A percentile compares a stretch with the other conserved stretches of the same genome.
phyloP scores from a whole-genome alignment of 495 filamentous ascomycete genomes.

The Sordaria brevicollis region DNA sequence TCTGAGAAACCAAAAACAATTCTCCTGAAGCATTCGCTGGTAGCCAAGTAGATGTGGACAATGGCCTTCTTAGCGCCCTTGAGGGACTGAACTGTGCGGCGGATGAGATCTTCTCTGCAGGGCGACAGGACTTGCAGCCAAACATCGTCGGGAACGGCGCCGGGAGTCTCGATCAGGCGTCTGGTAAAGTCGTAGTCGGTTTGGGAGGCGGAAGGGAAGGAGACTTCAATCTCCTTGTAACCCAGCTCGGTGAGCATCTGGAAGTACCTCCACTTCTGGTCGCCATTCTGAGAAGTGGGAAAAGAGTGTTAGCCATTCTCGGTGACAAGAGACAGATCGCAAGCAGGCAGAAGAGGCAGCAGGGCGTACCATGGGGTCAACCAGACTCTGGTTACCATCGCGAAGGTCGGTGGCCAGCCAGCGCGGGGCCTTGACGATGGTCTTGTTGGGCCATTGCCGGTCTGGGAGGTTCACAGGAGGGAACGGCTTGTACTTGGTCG shows the following conservation, averaged over 20 bases:
- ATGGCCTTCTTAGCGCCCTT: conserved; percentile 92
- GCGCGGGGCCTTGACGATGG: conserved; percentile 65
- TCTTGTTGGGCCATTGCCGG: conserved; percentile 84
- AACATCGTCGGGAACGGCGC: conserved; percentile 81
- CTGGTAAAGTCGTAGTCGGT: conserved; percentile 95
- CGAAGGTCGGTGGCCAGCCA: conserved; percentile 81
- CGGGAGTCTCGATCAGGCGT: conserved; percentile 77
- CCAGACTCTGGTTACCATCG: conserved; percentile 83
- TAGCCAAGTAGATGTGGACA: conserved; percentile 92
- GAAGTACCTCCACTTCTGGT: conserved; percentile 94
- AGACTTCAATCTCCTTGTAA: conserved; percentile 98
- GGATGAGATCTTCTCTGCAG: conserved; percentile 87
- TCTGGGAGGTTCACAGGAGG: conserved; percentile 71
- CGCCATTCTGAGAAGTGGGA: conserved; percentile 56
- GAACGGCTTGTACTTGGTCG: conserved; percentile 73
- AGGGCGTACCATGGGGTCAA: conserved; percentile 71
- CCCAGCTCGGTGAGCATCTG: conserved; percentile 86
- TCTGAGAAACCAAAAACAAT: conserved; percentile 84
- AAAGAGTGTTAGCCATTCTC: conserved; percentile 13
- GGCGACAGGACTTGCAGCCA: conserved; percentile 92
- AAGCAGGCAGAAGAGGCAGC: neutral
- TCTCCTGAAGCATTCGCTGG: conserved; percentile 81
- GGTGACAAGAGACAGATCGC: neutral
- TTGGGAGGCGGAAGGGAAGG: conserved; percentile 87
- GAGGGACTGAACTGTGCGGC: conserved; percentile 79